Evolutionary conservation across 2,329 filamentous ascomycete genomes (phyloP), one percentile per base, ranked within the genome.

Genomic region (Harringtonia aguacate): DNA sequence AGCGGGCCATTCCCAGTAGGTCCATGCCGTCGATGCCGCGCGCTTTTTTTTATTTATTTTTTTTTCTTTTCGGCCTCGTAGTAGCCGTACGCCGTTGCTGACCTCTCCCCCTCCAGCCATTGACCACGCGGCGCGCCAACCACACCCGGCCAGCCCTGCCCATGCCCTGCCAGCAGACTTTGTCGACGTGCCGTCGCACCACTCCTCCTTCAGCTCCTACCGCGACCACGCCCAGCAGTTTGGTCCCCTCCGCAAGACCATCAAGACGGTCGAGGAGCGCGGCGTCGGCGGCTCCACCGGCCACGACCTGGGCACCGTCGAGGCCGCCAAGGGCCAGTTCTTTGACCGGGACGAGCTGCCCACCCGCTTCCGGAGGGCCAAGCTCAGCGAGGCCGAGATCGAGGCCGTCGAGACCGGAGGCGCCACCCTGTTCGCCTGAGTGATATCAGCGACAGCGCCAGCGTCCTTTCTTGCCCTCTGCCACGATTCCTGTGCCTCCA

Each of bases 391-490:
- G 54, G 80, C 81, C 36, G 92, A 98, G 75, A 98, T 98, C 48
- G 92, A 97, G 64, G 89, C 88, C 20, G 77, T 98, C 58, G 88
- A 95, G 77, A 92, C 86, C 45, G 92, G 89, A 44, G 92, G 92
- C 46, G 92, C 90, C 29, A 66, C 73, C 30, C 60, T 72, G 45
- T 63, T 72, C 51, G 66, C 68, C 50, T 76, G 59, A 67, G 48
- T 30, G n/a, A n/a, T n/a, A n/a, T n/a, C n/a, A n/a, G n/a, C n/a
- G n/a, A n/a, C n/a, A n/a, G n/a, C n/a, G n/a, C n/a, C n/a, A n/a
- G n/a, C n/a, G n/a, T n/a, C n/a, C n/a, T n/a, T n/a, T n/a, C n/a
- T n/a, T n/a, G n/a, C n/a, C n/a, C 33, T 18, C 33, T 8, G 7
- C 8, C 15, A 15, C 14, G 33, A 7, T 35, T 35, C 33, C 33